Percentiles rank a stretch among this genome's conserved stretches.
Evolutionary conservation across 208 protist genomes (phyloP).

Genomic region (Acanthamoeba castellanii): DNA sequence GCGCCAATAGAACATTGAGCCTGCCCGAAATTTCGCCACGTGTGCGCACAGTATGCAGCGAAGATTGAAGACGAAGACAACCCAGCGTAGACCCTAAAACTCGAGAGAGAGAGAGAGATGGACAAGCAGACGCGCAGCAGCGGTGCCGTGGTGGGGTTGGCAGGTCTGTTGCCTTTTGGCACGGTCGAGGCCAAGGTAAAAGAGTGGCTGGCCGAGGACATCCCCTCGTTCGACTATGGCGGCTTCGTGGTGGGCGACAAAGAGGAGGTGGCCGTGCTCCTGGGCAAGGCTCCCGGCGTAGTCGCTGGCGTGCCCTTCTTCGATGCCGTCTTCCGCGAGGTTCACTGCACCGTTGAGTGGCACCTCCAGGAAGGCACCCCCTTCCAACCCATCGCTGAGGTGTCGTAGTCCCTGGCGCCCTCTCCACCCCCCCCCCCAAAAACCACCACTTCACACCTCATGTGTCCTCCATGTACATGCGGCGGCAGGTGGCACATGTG

Average conservation of each 20-base stretch:
- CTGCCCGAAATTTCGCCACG: too few relatives aligned
- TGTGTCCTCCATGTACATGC: neutral
- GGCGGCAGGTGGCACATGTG: constrained; percentile 77
- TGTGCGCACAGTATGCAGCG: too few relatives aligned
- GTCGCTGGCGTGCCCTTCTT: constrained; percentile 90
- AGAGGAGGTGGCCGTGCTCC: constrained; percentile 81
- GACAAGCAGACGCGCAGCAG: too few relatives aligned
- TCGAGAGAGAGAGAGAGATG: too few relatives aligned
- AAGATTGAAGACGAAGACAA: too few relatives aligned
- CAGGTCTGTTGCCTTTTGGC: constrained; percentile 14
- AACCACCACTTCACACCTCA: too few relatives aligned
- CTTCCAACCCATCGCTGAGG: constrained; percentile 74
- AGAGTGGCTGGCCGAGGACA: constrained; percentile 91
- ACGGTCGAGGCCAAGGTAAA: constrained; percentile 87
- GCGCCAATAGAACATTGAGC: too few relatives aligned
- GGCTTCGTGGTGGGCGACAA: constrained; percentile 90
- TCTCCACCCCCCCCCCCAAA: neutral
- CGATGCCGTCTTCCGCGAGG: constrained; percentile 86
- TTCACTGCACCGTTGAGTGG: constrained; percentile 87
- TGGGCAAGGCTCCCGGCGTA: constrained; percentile 86
- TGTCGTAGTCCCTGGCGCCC: neutral
- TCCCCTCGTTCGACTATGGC: constrained; percentile 92
- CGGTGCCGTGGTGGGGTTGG: neutral
- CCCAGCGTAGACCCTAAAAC: too few relatives aligned
- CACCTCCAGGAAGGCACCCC: constrained; percentile 85